phyloP scores from a whole-genome alignment of 768 basidiomycete genomes.

The Rhizopogon vulgaris region DNA sequence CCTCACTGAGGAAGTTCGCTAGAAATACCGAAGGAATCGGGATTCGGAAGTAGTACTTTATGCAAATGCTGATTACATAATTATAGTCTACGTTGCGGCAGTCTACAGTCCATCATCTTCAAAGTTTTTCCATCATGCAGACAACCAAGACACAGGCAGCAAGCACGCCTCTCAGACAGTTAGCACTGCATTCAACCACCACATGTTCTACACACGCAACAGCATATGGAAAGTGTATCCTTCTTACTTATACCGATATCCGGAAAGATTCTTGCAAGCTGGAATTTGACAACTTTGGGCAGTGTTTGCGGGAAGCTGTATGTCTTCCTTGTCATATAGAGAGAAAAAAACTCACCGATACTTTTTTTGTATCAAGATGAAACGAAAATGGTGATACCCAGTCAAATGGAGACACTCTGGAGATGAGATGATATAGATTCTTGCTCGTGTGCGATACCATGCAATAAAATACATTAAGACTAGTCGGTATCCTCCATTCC shows the following conservation, averaged over 20 bases:
- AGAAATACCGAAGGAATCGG: no score
- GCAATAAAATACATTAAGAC: constrained; percentile 9
- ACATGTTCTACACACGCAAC: constrained; percentile 70
- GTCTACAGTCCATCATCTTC: no score
- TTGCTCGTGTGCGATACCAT: constrained; percentile 11
- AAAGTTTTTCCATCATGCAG: constrained; percentile 7
- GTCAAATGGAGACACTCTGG: constrained; percentile 17
- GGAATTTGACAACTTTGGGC: constrained; percentile 80
- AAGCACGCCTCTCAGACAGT: constrained; percentile 47
- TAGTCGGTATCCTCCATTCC: constrained; percentile 15
- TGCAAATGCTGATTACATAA: not conserved
- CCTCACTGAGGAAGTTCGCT: not conserved
- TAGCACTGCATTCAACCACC: constrained; percentile 66
- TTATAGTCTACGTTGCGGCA: no score
- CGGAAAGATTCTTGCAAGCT: constrained; percentile 76
- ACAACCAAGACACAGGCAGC: constrained; percentile 26
- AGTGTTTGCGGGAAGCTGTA: constrained; percentile 77
- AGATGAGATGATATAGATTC: constrained; percentile 4
- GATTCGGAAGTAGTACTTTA: no score
- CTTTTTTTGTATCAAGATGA: constrained; percentile 39
- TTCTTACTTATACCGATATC: constrained; percentile 77
- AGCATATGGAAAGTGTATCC: constrained; percentile 84
- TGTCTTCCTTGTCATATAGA: constrained; percentile 23
- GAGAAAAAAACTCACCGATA: not conserved
- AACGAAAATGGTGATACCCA: constrained; percentile 43